Conservation (phyloP, 257 asterid species). For the Agastache rugosa region DNA sequence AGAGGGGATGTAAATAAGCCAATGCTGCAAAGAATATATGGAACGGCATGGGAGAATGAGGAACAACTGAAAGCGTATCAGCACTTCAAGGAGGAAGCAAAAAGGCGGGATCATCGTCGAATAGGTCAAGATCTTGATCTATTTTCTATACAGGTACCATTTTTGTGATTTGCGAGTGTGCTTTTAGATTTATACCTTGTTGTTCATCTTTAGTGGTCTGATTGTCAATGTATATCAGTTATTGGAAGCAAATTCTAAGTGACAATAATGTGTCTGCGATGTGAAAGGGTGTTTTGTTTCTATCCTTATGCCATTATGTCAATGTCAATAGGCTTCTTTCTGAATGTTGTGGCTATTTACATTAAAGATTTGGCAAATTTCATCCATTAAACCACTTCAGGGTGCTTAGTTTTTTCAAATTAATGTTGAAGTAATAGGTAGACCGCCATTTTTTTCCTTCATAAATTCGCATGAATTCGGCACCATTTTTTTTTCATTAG, state of each 20-base stretch:
- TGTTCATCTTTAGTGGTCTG: neutral
- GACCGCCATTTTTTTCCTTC: too few species aligned
- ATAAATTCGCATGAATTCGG: too few species aligned
- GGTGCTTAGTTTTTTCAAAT: slow-evolving; percentile 4
- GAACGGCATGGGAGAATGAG: slow-evolving; percentile 99
- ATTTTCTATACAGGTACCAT: slow-evolving; percentile 85
- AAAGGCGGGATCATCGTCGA: slow-evolving; percentile 93
- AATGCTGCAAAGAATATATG: slow-evolving; percentile 96
- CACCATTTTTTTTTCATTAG: slow-evolving; percentile 16
- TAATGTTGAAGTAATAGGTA: slow-evolving; percentile 1
- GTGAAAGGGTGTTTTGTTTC: slow-evolving; percentile 1
- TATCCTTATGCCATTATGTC: neutral
- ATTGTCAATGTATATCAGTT: slow-evolving; percentile 2
- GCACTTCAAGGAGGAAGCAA: slow-evolving; percentile 96
- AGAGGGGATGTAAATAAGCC: slow-evolving; percentile 87
- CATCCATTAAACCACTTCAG: slow-evolving; percentile 3
- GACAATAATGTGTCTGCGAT: neutral
- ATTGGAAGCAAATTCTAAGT: neutral
- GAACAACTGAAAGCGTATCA: slow-evolving; percentile 86
- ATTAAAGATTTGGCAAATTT: neutral
- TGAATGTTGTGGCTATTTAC: slow-evolving; percentile 4
- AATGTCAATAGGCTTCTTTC: neutral
- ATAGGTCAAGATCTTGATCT: slow-evolving; percentile 98
- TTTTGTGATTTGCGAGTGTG: slow-evolving; percentile 26
- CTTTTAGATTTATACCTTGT: neutral